Percentiles rank a stretch among this genome's conserved stretches.
Evolutionary conservation across 1,139 yeast genomes (phyloP).

Genomic region (Sugiyamaella japonica): DNA sequence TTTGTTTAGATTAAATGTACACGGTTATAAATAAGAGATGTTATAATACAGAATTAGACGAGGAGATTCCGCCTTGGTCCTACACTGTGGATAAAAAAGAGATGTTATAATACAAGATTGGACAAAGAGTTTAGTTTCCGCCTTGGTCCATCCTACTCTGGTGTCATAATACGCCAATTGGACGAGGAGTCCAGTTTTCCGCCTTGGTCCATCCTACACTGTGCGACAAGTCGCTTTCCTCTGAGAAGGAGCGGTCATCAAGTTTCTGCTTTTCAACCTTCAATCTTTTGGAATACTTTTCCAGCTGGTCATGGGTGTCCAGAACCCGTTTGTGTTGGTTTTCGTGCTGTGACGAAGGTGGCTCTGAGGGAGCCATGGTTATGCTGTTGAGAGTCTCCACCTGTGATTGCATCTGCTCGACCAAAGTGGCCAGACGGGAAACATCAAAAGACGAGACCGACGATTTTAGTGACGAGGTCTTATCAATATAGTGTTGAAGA

Average conservation of each 20-base stretch:
- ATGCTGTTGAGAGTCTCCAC: constrained; percentile 1
- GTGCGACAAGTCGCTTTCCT: neutral
- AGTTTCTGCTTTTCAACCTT: constrained; percentile 6
- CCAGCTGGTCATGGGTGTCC: constrained; percentile 23
- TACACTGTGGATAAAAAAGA: no score
- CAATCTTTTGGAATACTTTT: constrained; percentile 21
- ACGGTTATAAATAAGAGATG: neutral
- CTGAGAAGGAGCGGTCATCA: neutral
- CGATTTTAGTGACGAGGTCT: neutral
- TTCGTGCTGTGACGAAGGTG: neutral
- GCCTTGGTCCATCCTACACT: constrained; percentile 21
- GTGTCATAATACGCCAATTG: constrained; percentile 31
- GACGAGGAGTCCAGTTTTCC: constrained; percentile 30
- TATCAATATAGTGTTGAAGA: constrained; percentile 13
- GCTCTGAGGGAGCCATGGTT: constrained; percentile 9
- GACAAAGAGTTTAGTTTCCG: no score
- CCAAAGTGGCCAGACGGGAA: constrained; percentile 4
- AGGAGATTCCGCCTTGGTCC: no score
- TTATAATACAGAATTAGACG: no score
- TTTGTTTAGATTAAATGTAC: constrained; percentile 25
- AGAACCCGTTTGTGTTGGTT: constrained; percentile 18
- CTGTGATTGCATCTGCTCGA: constrained; percentile 21
- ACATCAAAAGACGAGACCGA: neutral
- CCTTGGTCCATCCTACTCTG: no score
- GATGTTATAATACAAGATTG: no score